Evolutionary conservation across 495 filamentous ascomycete species (phyloP), one percentile per base, ranked within the genome.

Genomic region (Echria macrotheca): DNA sequence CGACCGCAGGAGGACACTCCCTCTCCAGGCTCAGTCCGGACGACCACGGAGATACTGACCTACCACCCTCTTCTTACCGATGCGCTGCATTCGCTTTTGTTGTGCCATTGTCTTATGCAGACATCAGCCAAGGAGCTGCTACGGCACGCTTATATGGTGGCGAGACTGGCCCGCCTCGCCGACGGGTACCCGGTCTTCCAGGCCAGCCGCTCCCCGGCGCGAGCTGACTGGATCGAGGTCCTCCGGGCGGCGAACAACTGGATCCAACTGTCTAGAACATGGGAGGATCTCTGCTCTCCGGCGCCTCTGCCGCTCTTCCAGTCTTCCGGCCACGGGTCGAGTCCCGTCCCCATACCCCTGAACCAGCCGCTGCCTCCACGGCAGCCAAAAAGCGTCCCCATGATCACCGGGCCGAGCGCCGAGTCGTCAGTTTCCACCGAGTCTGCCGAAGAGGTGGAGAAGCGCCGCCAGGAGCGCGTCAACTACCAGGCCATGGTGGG

Each of bases 121-220:
- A 91, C 86, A 1, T 81, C 85, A 0, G 64, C 77, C 14, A 86
- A 82, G 40, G 85, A 89, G 60, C 73, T 87, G 24, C 78, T 80
- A 42, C 83, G 86, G 28, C 84, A 90, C 58, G 85, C 85, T 1
- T 73, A 86, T 65, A 90, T 88, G 78, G 86, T 83, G 6, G 83
- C 84, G 15, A 80, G 86, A 1, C 78, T 90, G 12, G 75, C 81
- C 3, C 78, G 86, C 29, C 74, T 89, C 17, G 80, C 81, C 44
- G 85, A 89, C 60, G 87, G 87, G 12, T 89, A 87, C 59, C 86
- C 87, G 0, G 78, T 89, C 43, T 89, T 91, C 58, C 81, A 87
- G 44, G 78, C 84, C 5, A 81, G 83, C 19, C 74, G 86, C 23
- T 85, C 78, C 4, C 85, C 84, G 1, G 80, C 82, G 4, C 78